phyloP scores from a whole-genome alignment of 2,329 filamentous ascomycete genomes.

The Lecanoromycetidae sp. region DNA sequence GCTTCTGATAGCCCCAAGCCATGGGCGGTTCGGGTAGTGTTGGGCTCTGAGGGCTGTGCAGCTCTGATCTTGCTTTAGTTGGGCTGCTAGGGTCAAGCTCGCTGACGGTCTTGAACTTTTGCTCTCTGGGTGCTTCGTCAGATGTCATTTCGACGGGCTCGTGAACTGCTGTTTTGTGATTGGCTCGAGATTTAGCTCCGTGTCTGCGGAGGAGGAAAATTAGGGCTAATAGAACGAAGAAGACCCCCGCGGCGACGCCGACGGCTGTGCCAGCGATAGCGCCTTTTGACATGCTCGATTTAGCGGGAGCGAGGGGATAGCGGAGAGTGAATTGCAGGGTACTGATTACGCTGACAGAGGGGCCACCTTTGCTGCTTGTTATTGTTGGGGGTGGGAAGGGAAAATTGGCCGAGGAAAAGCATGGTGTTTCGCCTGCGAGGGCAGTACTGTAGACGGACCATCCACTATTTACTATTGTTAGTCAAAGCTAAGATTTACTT shows the following conservation, averaged over 20 bases:
- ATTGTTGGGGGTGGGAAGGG: conserved; percentile 19
- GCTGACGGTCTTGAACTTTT: neutral
- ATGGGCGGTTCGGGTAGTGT: neutral
- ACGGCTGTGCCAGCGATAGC: conserved; percentile 17
- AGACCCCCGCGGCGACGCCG: neutral
- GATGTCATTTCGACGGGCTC: too few relatives aligned
- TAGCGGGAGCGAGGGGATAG: conserved; percentile 19
- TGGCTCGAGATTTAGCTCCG: neutral
- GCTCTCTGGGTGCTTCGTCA: too few relatives aligned
- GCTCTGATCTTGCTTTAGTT: neutral
- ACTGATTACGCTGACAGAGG: conserved; percentile 21
- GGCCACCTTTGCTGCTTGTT: conserved; percentile 9
- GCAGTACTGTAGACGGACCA: conserved; percentile 19
- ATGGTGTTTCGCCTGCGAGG: conserved; percentile 23
- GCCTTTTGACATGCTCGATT: conserved; percentile 14
- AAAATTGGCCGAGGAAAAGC: conserved; percentile 20
- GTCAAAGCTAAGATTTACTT: too few relatives aligned
- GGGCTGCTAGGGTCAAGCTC: neutral
- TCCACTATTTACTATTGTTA: conserved; percentile 15
- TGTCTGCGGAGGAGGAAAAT: conserved; percentile 4
- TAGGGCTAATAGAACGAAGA: conserved; percentile 4
- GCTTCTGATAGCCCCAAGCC: too few relatives aligned
- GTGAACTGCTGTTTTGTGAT: neutral
- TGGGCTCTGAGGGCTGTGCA: conserved; percentile 1
- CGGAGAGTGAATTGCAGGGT: conserved; percentile 22